These are phyloP conservation scores for Pseudogymnoascus sp. DNA, from an alignment of 2,329 filamentous ascomycete genomes.

Conservation along the genomic window DNA sequence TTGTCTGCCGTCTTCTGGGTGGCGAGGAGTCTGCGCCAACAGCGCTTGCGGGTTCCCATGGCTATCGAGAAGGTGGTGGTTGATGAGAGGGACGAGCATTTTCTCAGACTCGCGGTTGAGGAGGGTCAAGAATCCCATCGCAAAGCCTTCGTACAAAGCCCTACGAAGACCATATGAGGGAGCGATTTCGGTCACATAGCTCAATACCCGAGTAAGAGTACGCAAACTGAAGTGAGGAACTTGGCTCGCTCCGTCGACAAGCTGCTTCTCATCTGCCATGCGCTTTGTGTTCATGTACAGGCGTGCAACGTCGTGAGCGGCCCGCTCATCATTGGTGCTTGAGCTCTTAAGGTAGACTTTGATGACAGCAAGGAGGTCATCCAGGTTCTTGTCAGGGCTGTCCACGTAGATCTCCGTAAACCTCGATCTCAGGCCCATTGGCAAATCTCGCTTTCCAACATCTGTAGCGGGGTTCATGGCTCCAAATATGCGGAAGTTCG, in stretches of 20 bases:
- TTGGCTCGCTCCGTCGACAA: constrained; percentile 93
- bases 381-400: constrained; percentile 77
- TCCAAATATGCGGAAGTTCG: constrained; percentile 90
- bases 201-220: constrained; percentile 81
- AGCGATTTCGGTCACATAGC: constrained; percentile 78
- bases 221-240: constrained; percentile 95
- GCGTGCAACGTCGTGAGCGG: constrained; percentile 71
- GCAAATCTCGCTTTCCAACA: constrained; percentile 89
- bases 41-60: constrained; percentile 62
- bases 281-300: constrained; percentile 84
- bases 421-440: constrained; percentile 75
- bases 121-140: constrained; percentile 94
- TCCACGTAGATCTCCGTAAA: constrained; percentile 96
- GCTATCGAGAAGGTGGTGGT: constrained; percentile 67
- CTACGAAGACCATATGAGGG: constrained; percentile 77
- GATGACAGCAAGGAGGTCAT: constrained; percentile 81
- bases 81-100: constrained; percentile 68
- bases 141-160: constrained; percentile 88
- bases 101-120: constrained; percentile 75
- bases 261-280: constrained; percentile 67
- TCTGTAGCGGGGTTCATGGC: constrained; percentile 99
- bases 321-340: constrained; percentile 61
- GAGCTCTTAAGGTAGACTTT: constrained; percentile 74
- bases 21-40: constrained; percentile 67
- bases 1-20: constrained; percentile 63